Evolutionary conservation across 2,329 filamentous ascomycete genomes (phyloP).

Genomic region (Hymenotorrendiella dingleyae): DNA sequence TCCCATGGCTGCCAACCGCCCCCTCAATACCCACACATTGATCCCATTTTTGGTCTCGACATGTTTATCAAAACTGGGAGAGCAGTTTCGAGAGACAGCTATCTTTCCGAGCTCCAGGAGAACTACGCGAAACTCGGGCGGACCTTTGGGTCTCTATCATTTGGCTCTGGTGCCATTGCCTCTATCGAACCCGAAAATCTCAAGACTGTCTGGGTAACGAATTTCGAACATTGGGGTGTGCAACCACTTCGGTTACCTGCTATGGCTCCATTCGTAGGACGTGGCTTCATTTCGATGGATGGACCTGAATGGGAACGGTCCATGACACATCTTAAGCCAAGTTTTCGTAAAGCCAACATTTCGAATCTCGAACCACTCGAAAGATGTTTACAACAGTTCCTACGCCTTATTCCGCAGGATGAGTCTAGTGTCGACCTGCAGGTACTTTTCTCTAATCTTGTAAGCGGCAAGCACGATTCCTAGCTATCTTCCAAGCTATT

Average conservation of each 20-base stretch:
- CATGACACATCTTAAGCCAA: slow-evolving; percentile 1
- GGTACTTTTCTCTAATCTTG: not conserved
- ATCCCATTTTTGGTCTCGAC: slow-evolving; percentile 1
- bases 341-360: not conserved
- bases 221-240: slow-evolving; percentile 4
- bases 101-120: not conserved
- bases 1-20: slow-evolving; percentile 1
- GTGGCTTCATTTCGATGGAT: not conserved
- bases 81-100: not conserved
- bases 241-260: not conserved
- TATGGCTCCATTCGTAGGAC: not conserved
- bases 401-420: not conserved
- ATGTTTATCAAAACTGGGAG: not conserved
- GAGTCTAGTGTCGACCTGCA: not conserved
- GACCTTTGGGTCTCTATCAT: not conserved
- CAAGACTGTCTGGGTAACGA: not conserved
- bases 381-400: not conserved
- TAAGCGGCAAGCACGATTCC: too few relatives aligned
- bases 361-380: not conserved
- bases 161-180: not conserved
- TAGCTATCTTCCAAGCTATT: too few relatives aligned
- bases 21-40: not conserved
- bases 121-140: not conserved
- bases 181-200: slow-evolving; percentile 6
- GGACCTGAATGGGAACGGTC: not conserved